Evolutionary conservation across 1,284 basidiomycete species (phyloP), one percentile per base, ranked within the genome.

Genomic region (Cystobasidium slooffiae): DNA sequence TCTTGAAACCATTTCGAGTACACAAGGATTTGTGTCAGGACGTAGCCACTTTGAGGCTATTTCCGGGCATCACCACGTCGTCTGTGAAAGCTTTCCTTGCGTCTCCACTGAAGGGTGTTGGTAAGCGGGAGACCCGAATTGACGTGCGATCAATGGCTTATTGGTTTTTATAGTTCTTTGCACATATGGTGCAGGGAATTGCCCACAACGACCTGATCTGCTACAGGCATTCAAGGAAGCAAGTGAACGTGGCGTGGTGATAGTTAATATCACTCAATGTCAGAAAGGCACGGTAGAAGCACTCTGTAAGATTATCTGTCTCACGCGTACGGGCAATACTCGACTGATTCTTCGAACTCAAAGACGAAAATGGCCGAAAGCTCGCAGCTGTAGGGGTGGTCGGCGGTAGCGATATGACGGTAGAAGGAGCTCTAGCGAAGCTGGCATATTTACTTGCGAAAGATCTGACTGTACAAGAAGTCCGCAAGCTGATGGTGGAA

Each of bases 201-300:
- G 83, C 0, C 83, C 84, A 0, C 79, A 81, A 37, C 73, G 81
- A 0, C 78, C 79, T n/a, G 83, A 83, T 56, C 76, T 84, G 18
- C 77, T 84, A 0, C 72, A 86, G 24, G 89, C 88, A 0, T 85
- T 96, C 72, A 88, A 88, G 76, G 88, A 91, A 68, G 93, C 94
- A 0, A 91, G 90, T 72, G 88, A 90, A 66, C 87, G 90, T 1
- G 93, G 92, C 5, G 87, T 95, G 1, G 88, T 96, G 47, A 88
- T 97, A 61, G 93, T 97, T 61, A 93, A 94, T 12, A 94, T 96
- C 73, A 90, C 92, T 0, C 94, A 97, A 80, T 96, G 94, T 80
- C 82, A 89, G 16, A 93, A 91, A 80, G 92, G 92, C 16, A 86
- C 89, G 3, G 91, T 94, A 59, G 75, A 18, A 65, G 63, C 55